phyloP scores from a whole-genome alignment of 768 basidiomycete species.

The Pleurotus tuber-regium region DNA sequence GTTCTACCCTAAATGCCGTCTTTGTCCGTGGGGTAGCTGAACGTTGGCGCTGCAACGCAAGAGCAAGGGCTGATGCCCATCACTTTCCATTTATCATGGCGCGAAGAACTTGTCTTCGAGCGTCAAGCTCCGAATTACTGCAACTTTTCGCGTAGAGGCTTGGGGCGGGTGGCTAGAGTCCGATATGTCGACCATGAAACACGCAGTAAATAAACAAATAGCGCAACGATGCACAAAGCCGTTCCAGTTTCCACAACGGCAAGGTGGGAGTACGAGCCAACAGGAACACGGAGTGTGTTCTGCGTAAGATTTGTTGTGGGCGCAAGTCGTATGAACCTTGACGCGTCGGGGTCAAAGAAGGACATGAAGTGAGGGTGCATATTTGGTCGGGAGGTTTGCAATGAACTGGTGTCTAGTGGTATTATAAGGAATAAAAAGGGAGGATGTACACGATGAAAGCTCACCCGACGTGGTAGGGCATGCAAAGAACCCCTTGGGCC shows the following conservation, averaged over 20 bases:
- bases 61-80: too few species aligned
- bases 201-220: slow-evolving; percentile 35
- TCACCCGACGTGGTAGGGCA: slow-evolving; percentile 23
- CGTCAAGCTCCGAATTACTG: too few species aligned
- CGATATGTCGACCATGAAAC: slow-evolving; percentile 11
- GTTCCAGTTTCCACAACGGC: slow-evolving; percentile 42
- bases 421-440: too few species aligned
- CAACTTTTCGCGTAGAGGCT: too few species aligned
- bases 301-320: slow-evolving; percentile 12
- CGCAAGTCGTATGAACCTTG: slow-evolving; percentile 20
- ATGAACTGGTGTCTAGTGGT: background rate
- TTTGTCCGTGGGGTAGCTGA: too few species aligned
- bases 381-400: slow-evolving; percentile 14
- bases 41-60: too few species aligned
- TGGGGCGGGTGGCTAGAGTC: too few species aligned
- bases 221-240: slow-evolving; percentile 31
- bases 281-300: slow-evolving; percentile 32
- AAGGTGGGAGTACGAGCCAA: slow-evolving; percentile 34
- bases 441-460: background rate
- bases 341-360: slow-evolving; percentile 15
- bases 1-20: too few species aligned
- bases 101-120: too few species aligned
- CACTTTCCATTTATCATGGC: too few species aligned
- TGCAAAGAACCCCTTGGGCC: slow-evolving; percentile 37
- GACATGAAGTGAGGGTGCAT: slow-evolving; percentile 14